Evolutionary conservation across 2,329 filamentous ascomycete species (phyloP).

Genomic region (Trichoderma sp.): DNA sequence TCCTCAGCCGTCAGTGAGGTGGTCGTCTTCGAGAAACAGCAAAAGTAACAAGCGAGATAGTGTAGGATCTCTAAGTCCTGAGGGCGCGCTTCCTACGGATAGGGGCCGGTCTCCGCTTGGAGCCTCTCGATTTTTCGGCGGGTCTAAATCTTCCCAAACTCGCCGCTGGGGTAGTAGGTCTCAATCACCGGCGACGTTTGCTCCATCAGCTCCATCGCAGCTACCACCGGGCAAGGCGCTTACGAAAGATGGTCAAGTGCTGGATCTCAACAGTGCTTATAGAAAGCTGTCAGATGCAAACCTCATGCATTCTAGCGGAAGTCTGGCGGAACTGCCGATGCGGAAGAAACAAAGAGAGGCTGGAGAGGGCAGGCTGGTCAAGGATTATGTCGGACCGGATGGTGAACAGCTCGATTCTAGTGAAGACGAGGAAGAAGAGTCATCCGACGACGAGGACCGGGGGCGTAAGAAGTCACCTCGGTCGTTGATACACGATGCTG

Average conservation of each 20-base stretch:
- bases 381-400: conserved; percentile 68
- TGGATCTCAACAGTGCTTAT: conserved; percentile 73
- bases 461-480: conserved; percentile 62
- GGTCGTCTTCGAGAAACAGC: conserved; percentile 46
- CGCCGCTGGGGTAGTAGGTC: conserved; percentile 47
- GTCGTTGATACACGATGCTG: conserved; percentile 48
- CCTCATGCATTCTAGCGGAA: conserved; percentile 65
- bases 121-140: conserved; percentile 39
- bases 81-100: conserved; percentile 52
- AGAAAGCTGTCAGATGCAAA: conserved; percentile 73
- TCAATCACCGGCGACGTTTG: conserved; percentile 43
- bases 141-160: conserved; percentile 59
- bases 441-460: conserved; percentile 70
- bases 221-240: conserved; percentile 47
- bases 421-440: conserved; percentile 67
- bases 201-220: conserved; percentile 33
- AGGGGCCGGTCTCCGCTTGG: conserved; percentile 49
- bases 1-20: conserved; percentile 53
- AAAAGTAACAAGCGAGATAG: conserved; percentile 37
- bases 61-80: conserved; percentile 38
- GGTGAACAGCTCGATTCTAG: conserved; percentile 70
- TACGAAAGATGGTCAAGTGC: conserved; percentile 62
- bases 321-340: conserved; percentile 63
- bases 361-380: conserved; percentile 62
- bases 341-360: conserved; percentile 54